Percentiles rank a stretch among this genome's conserved stretches.
Conservation (phyloP, 805 yeast genomes). For the Yarrowia porcina region DNA sequence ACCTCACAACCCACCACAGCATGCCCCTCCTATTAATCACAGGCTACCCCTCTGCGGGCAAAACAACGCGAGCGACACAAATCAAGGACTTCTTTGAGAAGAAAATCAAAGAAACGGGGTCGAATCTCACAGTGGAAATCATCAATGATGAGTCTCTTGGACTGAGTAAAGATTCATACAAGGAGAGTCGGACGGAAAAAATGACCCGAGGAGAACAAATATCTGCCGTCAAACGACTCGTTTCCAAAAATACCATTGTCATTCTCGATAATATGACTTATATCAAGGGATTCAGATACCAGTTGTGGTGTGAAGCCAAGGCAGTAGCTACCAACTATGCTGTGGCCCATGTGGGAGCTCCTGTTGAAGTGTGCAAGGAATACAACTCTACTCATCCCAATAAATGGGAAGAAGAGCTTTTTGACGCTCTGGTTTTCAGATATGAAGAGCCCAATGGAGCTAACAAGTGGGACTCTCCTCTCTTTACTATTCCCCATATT, state of each 20-base stretch:
- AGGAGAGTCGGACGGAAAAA: conserved; percentile 73
- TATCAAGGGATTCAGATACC: conserved; percentile 94
- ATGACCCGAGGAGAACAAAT: conserved; percentile 78
- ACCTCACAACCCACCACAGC: no score
- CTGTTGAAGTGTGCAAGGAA: conserved; percentile 56
- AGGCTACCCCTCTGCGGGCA: conserved; percentile 85
- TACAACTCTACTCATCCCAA: conserved; percentile 50
- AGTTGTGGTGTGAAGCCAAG: conserved; percentile 89
- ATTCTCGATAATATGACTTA: conserved; percentile 82
- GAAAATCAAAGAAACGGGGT: conserved; percentile 48
- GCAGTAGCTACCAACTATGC: conserved; percentile 77
- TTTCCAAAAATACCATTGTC: conserved; percentile 67
- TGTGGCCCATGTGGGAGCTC: conserved; percentile 73
- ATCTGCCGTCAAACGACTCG: conserved; percentile 81
- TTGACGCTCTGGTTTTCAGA: conserved; percentile 70
- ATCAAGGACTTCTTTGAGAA: conserved; percentile 49
- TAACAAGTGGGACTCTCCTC: conserved; percentile 91
- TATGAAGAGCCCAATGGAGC: conserved; percentile 90
- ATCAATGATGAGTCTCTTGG: conserved; percentile 79
- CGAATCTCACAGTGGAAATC: conserved; percentile 57
- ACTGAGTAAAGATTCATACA: conserved; percentile 62
- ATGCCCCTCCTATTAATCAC: conserved; percentile 87
- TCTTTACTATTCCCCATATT: conserved; percentile 63
- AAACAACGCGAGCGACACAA: conserved; percentile 66
- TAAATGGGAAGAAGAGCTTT: conserved; percentile 63